Percentiles rank a stretch among this genome's conserved stretches.
Conservation (phyloP, 2,329 filamentous ascomycete species). For the Metarhizium anisopliae region DNA sequence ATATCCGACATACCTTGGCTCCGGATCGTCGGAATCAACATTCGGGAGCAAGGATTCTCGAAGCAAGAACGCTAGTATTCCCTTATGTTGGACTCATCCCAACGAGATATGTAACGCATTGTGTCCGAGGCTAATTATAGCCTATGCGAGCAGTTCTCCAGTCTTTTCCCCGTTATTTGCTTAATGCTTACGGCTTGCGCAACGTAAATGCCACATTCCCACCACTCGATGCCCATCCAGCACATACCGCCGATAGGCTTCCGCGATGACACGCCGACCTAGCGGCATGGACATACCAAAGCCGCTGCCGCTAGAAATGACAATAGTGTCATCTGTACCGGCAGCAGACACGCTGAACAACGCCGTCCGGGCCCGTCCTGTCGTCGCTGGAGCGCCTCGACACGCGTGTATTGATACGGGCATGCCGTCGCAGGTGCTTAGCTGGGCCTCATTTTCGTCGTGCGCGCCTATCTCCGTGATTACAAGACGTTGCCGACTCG, state of each 20-base stretch:
- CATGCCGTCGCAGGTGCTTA: slow-evolving; percentile 43
- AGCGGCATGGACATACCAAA: slow-evolving; percentile 44
- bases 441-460: slow-evolving; percentile 38
- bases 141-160: background rate
- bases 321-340: slow-evolving; percentile 36
- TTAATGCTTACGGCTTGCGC: slow-evolving; percentile 7
- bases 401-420: slow-evolving; percentile 34
- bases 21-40: too few species aligned
- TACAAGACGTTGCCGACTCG: background rate
- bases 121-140: too few species aligned
- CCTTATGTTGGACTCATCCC: too few species aligned
- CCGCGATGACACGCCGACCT: slow-evolving; percentile 40
- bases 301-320: slow-evolving; percentile 44
- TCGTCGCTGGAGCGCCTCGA: slow-evolving; percentile 32
- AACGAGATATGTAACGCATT: too few species aligned
- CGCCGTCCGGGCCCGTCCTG: slow-evolving; percentile 38
- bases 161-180: background rate
- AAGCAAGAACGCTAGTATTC: too few species aligned
- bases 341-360: slow-evolving; percentile 36
- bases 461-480: slow-evolving; percentile 34
- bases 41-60: too few species aligned
- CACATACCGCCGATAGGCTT: slow-evolving; percentile 36
- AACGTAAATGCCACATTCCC: slow-evolving; percentile 33
- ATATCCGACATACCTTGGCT: too few species aligned
- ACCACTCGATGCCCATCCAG: slow-evolving; percentile 36